Conservation (phyloP, 331 rosid species). For the Quercus lobata region DNA sequence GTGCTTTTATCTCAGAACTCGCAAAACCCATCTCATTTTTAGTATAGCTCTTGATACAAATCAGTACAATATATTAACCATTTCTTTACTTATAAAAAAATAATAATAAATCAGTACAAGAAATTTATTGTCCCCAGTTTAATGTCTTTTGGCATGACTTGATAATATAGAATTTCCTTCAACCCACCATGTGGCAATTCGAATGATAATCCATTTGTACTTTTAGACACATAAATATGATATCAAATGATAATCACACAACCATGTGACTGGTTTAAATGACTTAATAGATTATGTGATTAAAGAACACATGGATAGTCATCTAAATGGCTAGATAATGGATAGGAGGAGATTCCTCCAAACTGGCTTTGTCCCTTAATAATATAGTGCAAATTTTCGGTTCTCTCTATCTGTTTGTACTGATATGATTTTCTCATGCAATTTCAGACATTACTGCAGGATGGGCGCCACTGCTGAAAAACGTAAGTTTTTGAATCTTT, state of each 20-base stretch:
- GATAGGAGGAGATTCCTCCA: no score
- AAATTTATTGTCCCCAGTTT: background rate
- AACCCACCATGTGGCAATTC: no score
- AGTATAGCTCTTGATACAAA: background rate
- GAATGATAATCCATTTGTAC: no score
- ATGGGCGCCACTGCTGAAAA: conserved; percentile 59
- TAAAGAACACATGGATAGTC: no score
- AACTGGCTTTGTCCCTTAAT: no score
- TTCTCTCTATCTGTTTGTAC: conserved; percentile 19
- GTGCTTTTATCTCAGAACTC: conserved; percentile 37
- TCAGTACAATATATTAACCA: background rate
- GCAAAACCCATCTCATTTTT: background rate
- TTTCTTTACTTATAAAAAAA: no score
- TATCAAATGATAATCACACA: no score
- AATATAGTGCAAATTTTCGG: background rate
- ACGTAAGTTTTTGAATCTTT: conserved; percentile 44
- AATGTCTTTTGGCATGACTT: conserved; percentile 7
- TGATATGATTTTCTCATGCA: conserved; percentile 22
- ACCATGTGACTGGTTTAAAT: no score
- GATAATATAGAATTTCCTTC: background rate
- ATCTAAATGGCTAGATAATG: no score
- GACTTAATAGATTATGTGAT: no score
- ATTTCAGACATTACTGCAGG: conserved; percentile 79
- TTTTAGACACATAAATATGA: no score
- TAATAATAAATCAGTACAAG: background rate